Conservation (phyloP, 768 basidiomycete genomes). For the Pulveroboletus sp. region DNA sequence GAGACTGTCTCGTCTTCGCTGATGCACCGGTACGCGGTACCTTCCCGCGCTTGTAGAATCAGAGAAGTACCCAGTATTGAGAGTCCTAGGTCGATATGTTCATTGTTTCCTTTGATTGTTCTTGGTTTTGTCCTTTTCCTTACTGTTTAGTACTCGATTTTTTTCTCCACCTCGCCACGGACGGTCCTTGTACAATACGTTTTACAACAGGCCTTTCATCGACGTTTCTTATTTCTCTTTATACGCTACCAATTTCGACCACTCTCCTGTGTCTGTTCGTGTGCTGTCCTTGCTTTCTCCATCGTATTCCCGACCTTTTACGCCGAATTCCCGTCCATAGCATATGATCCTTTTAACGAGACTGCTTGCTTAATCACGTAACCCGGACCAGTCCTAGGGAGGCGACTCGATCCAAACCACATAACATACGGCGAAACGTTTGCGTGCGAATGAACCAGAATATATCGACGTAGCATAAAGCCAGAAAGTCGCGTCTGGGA, state of each 20-base stretch:
- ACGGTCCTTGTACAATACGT: constrained; percentile 22
- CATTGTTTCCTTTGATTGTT: neutral
- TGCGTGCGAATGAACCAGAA: neutral
- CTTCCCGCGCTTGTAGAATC: constrained; percentile 15
- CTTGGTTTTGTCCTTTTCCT: constrained; percentile 5
- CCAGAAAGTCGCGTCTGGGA: neutral
- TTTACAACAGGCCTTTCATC: constrained; percentile 8
- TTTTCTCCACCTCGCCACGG: constrained; percentile 1
- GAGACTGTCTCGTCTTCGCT: constrained; percentile 28
- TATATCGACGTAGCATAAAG: neutral
- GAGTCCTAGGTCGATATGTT: constrained; percentile 1
- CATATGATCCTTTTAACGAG: constrained; percentile 16
- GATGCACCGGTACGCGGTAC: constrained; percentile 21
- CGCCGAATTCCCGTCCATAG: constrained; percentile 8
- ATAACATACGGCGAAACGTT: neutral
- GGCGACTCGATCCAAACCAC: neutral
- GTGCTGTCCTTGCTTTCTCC: constrained; percentile 10
- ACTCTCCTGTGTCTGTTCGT: constrained; percentile 3
- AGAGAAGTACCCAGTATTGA: constrained; percentile 24
- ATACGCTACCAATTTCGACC: constrained; percentile 13
- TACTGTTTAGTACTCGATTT: neutral
- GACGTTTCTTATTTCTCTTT: constrained; percentile 33
- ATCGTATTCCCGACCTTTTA: neutral
- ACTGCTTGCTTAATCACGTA: constrained; percentile 13
- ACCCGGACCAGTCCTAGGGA: neutral